Evolutionary conservation across 192 early-diverging fungal species (phyloP), one percentile per base, ranked within the genome.

Genomic region (Haplosporangium gracile): DNA sequence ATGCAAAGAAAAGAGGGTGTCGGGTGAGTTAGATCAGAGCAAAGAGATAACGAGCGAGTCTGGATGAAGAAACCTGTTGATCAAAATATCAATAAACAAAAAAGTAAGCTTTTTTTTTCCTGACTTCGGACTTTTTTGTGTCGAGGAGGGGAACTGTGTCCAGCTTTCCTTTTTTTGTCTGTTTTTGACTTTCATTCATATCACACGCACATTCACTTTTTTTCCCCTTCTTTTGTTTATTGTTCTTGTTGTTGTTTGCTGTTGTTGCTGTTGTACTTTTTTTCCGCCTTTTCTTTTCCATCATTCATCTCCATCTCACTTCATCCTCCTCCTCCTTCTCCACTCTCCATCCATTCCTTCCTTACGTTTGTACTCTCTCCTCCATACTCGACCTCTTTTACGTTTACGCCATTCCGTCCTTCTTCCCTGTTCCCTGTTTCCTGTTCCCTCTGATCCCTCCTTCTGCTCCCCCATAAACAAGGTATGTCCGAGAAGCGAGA

Each of bases 61-160:
- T 3, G 29, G 47, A 49, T 11, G 38, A 60, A 75, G 36, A 75
- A 75, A 34, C 10, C 29, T 34, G 60, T 34, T 65, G 60, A 65
- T 65, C 60, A 32, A 26, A 65, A 34, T 32, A 65, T 11, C 60
- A 65, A 65, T 24, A 65, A 65, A 60, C 24, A 26, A 26, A n/a
- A 26, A 60, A 26, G 55, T 32, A 65, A 65, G 60, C 60, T 65
- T 34, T 65, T 65, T 32, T 65, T n/a, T 6, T 76, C 16, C 11
- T 26, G 57, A 55, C 74, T 77, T 63, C 75, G 75, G 53, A 53
- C 42, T 77, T 77, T 65, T 68, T 32, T 77, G 49, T 22, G 18
- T 22, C 49, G 0, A 51, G 49, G 47, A 5, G 20, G 18, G 29
- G 29, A 11, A 3, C 29, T 4, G 60, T 45, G 34, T 26, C 75